Evolutionary conservation across 305 asterid species (phyloP).

Genomic region (Solanum hybrid): DNA sequence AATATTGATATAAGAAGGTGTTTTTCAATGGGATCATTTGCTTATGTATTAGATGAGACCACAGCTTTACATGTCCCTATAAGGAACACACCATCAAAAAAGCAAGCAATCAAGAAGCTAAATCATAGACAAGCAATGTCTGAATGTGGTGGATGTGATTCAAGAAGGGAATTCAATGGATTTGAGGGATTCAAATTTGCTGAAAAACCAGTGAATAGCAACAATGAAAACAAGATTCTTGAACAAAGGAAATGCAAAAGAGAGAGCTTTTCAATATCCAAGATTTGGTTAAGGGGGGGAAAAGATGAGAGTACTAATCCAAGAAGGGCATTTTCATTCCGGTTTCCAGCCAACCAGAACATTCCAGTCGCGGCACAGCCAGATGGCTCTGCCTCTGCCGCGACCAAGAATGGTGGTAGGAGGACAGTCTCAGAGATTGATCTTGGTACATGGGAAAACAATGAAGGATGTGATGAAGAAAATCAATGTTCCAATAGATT

Average conservation of each 20-base stretch:
- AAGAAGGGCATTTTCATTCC: constrained; percentile 61
- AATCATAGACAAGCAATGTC: constrained; percentile 55
- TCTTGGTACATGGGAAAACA: constrained; percentile 41
- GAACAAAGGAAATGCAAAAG: constrained; percentile 19
- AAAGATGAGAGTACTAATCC: constrained; percentile 21
- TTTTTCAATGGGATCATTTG: constrained; percentile 90
- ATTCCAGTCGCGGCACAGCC: constrained; percentile 10
- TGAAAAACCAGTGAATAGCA: background rate
- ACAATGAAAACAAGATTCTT: constrained; percentile 21
- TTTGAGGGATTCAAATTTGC: constrained; percentile 43
- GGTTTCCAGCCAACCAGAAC: constrained; percentile 27
- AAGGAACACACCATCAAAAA: constrained; percentile 48
- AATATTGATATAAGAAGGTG: constrained; percentile 62
- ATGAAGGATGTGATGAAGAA: constrained; percentile 43
- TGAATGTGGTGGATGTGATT: constrained; percentile 73
- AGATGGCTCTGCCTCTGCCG: background rate
- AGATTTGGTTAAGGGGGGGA: constrained; percentile 50
- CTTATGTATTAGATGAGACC: constrained; percentile 72
- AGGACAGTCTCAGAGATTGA: constrained; percentile 53
- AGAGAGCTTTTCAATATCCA: constrained; percentile 45
- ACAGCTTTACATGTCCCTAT: constrained; percentile 67
- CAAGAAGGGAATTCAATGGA: constrained; percentile 59
- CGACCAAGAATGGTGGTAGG: constrained; percentile 22
- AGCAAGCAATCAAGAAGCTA: constrained; percentile 40
- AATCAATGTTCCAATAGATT: constrained; percentile 41